Conservation (phyloP, 257 asterid genomes). For the Cynanchum wilfordii region DNA sequence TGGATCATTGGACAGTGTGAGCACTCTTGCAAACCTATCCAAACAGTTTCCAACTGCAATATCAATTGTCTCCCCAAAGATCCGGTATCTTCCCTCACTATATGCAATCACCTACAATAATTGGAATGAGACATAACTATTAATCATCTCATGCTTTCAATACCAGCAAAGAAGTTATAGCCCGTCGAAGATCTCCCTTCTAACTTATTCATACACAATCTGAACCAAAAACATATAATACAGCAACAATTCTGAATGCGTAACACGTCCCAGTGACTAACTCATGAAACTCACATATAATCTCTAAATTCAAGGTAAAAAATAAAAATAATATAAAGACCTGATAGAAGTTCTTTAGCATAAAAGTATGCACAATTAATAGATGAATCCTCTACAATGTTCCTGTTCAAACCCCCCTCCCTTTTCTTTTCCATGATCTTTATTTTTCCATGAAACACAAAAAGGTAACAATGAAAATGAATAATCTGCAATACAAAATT, state of each 20-base stretch:
- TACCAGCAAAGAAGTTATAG: neutral
- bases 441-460: neutral
- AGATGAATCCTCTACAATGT: neutral
- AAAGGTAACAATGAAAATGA: neutral
- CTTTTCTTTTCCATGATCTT: neutral
- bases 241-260: neutral
- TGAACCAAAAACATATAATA: neutral
- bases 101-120: constrained; percentile 74
- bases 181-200: neutral
- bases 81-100: constrained; percentile 83
- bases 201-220: neutral
- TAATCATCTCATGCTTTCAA: neutral
- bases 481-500: neutral
- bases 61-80: constrained; percentile 92
- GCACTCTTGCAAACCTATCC: constrained; percentile 98
- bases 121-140: neutral
- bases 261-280: neutral
- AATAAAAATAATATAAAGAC: neutral
- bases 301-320: neutral
- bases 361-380: neutral
- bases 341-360: neutral
- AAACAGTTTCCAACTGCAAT: constrained; percentile 93
- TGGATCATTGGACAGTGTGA: constrained; percentile 86
- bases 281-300: neutral
- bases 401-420: neutral